These are phyloP conservation scores for Trichoderma sp. DNA, from an alignment of 2,329 filamentous ascomycete species.

Conservation along the genomic window DNA sequence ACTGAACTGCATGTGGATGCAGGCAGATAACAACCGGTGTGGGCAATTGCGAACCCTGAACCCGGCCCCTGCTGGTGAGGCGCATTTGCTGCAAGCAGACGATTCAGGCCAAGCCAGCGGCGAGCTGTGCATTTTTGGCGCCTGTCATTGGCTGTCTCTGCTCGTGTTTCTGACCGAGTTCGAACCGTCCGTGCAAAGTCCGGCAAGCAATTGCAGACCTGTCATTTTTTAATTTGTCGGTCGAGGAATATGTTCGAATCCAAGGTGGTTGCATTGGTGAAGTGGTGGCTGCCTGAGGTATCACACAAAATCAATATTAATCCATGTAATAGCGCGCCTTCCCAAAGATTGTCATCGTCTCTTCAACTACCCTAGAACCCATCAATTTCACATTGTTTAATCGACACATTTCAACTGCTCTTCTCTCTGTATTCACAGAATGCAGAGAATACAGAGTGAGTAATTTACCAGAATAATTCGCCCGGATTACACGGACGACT, in stretches of 20 bases:
- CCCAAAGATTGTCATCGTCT: neutral
- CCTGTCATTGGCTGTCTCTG: neutral
- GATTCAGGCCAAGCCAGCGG: neutral
- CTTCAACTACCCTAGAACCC: neutral
- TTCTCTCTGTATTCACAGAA: neutral
- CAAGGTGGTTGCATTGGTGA: neutral
- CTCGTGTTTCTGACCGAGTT: neutral
- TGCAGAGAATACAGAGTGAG: neutral
- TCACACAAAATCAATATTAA: neutral
- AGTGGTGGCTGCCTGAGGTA: neutral
- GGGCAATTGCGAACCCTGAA: constrained; percentile 1
- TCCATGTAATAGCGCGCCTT: neutral
- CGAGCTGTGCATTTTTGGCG: neutral
- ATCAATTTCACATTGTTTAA: neutral
- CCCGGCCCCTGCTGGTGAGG: neutral
- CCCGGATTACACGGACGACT: neutral
- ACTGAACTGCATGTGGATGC: constrained; percentile 11
- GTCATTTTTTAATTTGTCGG: neutral
- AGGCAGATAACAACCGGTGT: neutral
- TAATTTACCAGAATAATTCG: neutral
- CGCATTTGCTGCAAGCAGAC: constrained; percentile 5
- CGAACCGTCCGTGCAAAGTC: neutral
- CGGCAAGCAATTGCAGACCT: neutral
- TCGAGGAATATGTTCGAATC: neutral
- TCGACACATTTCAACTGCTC: neutral